Conservation (phyloP, 257 asterid genomes). For the Eustoma russellianum region DNA sequence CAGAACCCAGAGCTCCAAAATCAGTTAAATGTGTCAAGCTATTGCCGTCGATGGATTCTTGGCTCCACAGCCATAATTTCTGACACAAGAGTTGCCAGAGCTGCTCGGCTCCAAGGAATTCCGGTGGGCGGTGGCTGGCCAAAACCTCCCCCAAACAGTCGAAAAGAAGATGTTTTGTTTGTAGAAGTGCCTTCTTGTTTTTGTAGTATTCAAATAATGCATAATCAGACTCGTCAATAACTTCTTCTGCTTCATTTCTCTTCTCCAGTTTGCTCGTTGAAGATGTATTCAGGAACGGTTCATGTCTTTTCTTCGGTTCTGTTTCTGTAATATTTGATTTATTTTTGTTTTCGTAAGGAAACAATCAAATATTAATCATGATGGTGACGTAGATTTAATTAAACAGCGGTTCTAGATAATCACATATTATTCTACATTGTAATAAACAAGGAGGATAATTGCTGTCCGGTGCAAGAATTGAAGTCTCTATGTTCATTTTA, state of each 20-base stretch:
- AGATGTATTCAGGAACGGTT: conserved; percentile 20
- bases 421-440: too few species aligned
- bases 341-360: background rate
- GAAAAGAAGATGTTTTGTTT: conserved; percentile 42
- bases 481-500: too few species aligned
- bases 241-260: conserved; percentile 8
- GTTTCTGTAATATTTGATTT: conserved; percentile 17
- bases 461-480: too few species aligned
- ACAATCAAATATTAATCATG: too few species aligned
- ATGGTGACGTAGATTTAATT: background rate
- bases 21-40: conserved; percentile 23
- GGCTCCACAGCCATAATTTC: conserved; percentile 63
- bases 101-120: conserved; percentile 49
- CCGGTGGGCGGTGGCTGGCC: conserved; percentile 32
- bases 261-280: conserved; percentile 18
- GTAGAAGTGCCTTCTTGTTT: conserved; percentile 51
- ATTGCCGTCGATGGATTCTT: conserved; percentile 38
- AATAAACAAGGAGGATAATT: too few species aligned
- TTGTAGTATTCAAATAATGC: conserved; percentile 25
- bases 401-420: background rate
- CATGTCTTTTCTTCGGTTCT: conserved; percentile 15
- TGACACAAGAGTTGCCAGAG: conserved; percentile 54
- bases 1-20: conserved; percentile 29
- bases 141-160: conserved; percentile 57
- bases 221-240: background rate